Percentiles rank a stretch among this genome's conserved stretches.
phyloP scores from a whole-genome alignment of 2,329 filamentous ascomycete species.

The Cadophora malorum region DNA sequence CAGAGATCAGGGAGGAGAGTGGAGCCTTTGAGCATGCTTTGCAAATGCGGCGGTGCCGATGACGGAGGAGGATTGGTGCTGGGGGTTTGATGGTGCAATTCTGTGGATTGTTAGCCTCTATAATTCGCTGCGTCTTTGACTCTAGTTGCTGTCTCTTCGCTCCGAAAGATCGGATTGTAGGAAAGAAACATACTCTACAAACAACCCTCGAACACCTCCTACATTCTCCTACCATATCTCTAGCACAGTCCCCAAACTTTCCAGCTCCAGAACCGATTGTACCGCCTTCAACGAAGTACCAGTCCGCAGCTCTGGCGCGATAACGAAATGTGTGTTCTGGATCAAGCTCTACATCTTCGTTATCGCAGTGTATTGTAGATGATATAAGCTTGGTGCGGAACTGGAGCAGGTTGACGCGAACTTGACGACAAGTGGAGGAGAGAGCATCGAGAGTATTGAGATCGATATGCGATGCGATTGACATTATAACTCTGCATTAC shows the following conservation, averaged over 20 bases:
- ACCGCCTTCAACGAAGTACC: constrained; percentile 64
- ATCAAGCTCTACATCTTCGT: constrained; percentile 66
- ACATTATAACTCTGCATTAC: constrained; percentile 70
- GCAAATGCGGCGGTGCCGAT: constrained; percentile 84
- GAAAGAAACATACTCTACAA: constrained; percentile 73
- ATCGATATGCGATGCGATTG: constrained; percentile 79
- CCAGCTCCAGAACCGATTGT: constrained; percentile 60
- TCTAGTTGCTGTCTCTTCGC: constrained; percentile 13
- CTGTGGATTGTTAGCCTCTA: constrained; percentile 52
- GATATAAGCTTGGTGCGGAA: constrained; percentile 76
- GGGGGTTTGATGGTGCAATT: constrained; percentile 91
- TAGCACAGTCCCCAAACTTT: constrained; percentile 79
- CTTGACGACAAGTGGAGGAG: constrained; percentile 79
- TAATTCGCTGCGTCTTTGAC: neutral
- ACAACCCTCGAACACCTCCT: constrained; percentile 77
- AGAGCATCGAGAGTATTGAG: constrained; percentile 86
- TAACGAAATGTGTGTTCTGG: constrained; percentile 63
- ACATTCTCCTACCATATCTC: constrained; percentile 86
- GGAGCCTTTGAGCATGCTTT: constrained; percentile 75
- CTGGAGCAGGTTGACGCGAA: constrained; percentile 79
- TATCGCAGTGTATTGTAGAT: constrained; percentile 80
- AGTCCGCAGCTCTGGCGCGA: constrained; percentile 62
- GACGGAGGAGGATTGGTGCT: constrained; percentile 67
- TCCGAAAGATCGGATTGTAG: constrained; percentile 56
- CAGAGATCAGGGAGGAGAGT: constrained; percentile 57